These are phyloP conservation scores for Neurospora sp. DNA, from an alignment of 495 filamentous ascomycete species.

Conservation along the genomic window DNA sequence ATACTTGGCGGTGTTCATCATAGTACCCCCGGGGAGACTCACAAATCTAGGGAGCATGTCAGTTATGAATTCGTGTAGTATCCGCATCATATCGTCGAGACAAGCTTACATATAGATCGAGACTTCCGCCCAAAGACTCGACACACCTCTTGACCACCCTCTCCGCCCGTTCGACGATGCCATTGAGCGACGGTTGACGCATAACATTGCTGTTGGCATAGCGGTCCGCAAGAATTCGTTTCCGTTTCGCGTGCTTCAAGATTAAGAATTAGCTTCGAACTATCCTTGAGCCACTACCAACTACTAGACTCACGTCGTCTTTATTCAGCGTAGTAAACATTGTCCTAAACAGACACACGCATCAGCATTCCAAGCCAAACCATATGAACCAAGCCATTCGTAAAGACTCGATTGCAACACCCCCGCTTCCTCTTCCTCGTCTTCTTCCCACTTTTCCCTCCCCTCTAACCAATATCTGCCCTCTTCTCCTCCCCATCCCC, in stretches of 20 bases:
- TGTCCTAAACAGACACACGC: constrained; percentile 25
- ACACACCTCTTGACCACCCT: constrained; percentile 42
- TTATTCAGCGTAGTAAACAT: constrained; percentile 53
- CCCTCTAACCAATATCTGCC: no score
- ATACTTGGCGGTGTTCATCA: not conserved
- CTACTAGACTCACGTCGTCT: constrained; percentile 32
- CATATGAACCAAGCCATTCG: not conserved
- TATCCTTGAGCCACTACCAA: not conserved
- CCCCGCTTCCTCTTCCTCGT: no score
- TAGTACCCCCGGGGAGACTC: not conserved
- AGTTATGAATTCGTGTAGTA: not conserved
- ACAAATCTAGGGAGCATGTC: not conserved
- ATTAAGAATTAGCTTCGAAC: not conserved
- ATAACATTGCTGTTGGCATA: constrained; percentile 60
- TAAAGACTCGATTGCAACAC: no score
- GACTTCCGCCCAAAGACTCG: constrained; percentile 27
- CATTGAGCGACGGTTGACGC: constrained; percentile 37
- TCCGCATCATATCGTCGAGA: not conserved
- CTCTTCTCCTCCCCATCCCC: no score
- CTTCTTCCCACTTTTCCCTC: no score
- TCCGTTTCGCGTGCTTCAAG: constrained; percentile 45
- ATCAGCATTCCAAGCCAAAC: not conserved
- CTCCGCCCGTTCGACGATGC: constrained; percentile 42
- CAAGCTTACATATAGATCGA: constrained; percentile 49
- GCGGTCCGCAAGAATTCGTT: constrained; percentile 48